A percentile compares a stretch with the other conserved stretches of the same genome.
These are phyloP conservation scores for Huntiella omanensis DNA, from an alignment of 2,329 filamentous ascomycete species.

Conservation along the genomic window DNA sequence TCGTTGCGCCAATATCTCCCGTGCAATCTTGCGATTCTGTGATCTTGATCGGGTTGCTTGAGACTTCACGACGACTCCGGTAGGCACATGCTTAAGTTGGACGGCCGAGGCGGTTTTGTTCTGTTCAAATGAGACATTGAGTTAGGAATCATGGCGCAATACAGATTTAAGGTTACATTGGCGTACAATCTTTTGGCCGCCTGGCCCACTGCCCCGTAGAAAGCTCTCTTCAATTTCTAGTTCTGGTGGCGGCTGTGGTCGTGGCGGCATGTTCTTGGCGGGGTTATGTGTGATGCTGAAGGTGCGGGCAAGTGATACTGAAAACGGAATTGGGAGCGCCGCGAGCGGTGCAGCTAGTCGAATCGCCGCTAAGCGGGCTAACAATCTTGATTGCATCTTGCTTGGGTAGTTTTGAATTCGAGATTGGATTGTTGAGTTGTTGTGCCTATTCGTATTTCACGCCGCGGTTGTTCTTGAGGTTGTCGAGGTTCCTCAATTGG, in stretches of 20 bases:
- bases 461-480: no score
- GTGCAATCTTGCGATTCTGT: conserved; percentile 75
- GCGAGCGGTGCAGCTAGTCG: not conserved
- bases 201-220: conserved; percentile 79
- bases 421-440: no score
- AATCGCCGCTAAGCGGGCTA: no score
- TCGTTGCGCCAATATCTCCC: conserved; percentile 55
- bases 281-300: not conserved
- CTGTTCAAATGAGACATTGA: conserved; percentile 20
- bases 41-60: conserved; percentile 75
- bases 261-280: conserved; percentile 50
- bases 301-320: not conserved
- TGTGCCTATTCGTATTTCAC: no score
- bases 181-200: conserved; percentile 80
- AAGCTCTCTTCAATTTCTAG: conserved; percentile 68
- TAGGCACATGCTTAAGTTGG: conserved; percentile 76
- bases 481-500: no score
- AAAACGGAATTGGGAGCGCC: conserved; percentile 1
- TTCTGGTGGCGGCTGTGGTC: conserved; percentile 54
- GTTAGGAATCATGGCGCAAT: not conserved
- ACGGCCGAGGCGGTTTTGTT: conserved; percentile 97
- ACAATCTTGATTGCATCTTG: no score
- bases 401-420: no score
- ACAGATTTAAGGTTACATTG: not conserved
- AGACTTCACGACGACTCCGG: conserved; percentile 82